These are phyloP conservation scores for Nematodospora valgi DNA, from an alignment of 805 yeast species.

Conservation along the genomic window DNA sequence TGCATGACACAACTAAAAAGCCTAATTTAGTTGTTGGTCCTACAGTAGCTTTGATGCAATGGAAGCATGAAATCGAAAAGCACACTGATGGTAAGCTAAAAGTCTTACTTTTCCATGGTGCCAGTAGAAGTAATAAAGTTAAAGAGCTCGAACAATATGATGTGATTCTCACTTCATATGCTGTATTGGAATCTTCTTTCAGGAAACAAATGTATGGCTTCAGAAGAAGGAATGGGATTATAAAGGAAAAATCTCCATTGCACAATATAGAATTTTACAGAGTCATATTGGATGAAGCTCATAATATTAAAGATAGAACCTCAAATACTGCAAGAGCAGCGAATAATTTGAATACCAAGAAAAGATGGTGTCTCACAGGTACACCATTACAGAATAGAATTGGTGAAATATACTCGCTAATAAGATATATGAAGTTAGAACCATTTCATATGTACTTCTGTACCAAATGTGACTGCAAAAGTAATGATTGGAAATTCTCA, in stretches of 20 bases:
- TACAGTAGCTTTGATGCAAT: slow-evolving; percentile 97
- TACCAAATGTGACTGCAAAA: slow-evolving; percentile 84
- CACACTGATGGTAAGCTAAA: slow-evolving; percentile 69
- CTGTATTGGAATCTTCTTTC: slow-evolving; percentile 83
- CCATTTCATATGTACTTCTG: slow-evolving; percentile 92
- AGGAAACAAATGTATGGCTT: slow-evolving; percentile 84
- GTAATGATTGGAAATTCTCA: slow-evolving; percentile 79
- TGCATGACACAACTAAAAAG: slow-evolving; percentile 59
- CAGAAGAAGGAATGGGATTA: slow-evolving; percentile 62
- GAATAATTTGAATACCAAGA: slow-evolving; percentile 62
- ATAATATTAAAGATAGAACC: slow-evolving; percentile 92
- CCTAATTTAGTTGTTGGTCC: slow-evolving; percentile 95
- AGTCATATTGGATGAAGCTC: slow-evolving; percentile 94
- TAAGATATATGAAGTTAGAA: slow-evolving; percentile 74
- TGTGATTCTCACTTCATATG: slow-evolving; percentile 86
- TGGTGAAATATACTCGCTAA: slow-evolving; percentile 92
- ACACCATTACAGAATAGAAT: slow-evolving; percentile 95
- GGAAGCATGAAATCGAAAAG: slow-evolving; percentile 88
- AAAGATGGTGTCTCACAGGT: slow-evolving; percentile 91
- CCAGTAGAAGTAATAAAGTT: slow-evolving; percentile 59
- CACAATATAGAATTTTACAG: slow-evolving; percentile 78
- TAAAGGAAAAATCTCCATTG: slow-evolving; percentile 71
- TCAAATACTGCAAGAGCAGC: slow-evolving; percentile 94
- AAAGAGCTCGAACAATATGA: slow-evolving; percentile 63
- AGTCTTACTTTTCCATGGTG: slow-evolving; percentile 81